A percentile compares a stretch with the other conserved stretches of the same genome.
These are phyloP conservation scores for Diutina catenulata DNA, from an alignment of 1,139 yeast genomes.

Conservation along the genomic window DNA sequence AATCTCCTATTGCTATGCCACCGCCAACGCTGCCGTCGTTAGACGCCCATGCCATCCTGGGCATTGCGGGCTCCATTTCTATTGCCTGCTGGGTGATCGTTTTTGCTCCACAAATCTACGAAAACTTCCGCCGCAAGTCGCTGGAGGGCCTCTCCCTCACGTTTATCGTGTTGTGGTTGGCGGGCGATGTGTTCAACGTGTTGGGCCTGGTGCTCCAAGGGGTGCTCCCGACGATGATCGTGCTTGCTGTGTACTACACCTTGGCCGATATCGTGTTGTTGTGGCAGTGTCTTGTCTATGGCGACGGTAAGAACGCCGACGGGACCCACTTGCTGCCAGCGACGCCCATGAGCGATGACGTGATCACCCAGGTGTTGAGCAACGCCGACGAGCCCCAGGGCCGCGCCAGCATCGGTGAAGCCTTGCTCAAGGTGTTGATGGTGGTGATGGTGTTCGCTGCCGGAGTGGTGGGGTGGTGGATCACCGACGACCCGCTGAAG, in stretches of 20 bases:
- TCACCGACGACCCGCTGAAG: slow-evolving; percentile 21
- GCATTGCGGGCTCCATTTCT: slow-evolving; percentile 84
- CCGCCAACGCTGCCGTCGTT: slow-evolving; percentile 58
- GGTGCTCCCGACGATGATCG: slow-evolving; percentile 84
- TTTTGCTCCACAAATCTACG: slow-evolving; percentile 93
- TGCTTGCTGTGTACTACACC: slow-evolving; percentile 84
- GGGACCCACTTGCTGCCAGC: slow-evolving; percentile 83
- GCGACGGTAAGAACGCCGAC: slow-evolving; percentile 51
- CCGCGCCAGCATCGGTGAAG: slow-evolving; percentile 13
- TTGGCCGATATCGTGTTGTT: slow-evolving; percentile 77
- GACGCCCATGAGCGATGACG: slow-evolving; percentile 67
- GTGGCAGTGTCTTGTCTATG: slow-evolving; percentile 70
- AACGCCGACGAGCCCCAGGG: slow-evolving; percentile 11
- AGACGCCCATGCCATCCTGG: slow-evolving; percentile 73
- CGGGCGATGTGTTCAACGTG: slow-evolving; percentile 86
- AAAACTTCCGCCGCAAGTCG: slow-evolving; percentile 45
- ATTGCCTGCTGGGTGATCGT: slow-evolving; percentile 97
- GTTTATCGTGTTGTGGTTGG: slow-evolving; percentile 72
- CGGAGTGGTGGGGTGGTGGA: slow-evolving; percentile 81
- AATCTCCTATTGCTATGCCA: not conserved
- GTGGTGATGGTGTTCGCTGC: slow-evolving; percentile 61
- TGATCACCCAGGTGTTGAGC: slow-evolving; percentile 43
- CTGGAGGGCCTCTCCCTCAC: slow-evolving; percentile 15
- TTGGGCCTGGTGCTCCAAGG: slow-evolving; percentile 82
- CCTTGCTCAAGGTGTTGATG: slow-evolving; percentile 48